A percentile compares a stretch with the other conserved stretches of the same genome.
phyloP scores from a whole-genome alignment of 768 basidiomycete genomes.

The Dioszegia hungarica region DNA sequence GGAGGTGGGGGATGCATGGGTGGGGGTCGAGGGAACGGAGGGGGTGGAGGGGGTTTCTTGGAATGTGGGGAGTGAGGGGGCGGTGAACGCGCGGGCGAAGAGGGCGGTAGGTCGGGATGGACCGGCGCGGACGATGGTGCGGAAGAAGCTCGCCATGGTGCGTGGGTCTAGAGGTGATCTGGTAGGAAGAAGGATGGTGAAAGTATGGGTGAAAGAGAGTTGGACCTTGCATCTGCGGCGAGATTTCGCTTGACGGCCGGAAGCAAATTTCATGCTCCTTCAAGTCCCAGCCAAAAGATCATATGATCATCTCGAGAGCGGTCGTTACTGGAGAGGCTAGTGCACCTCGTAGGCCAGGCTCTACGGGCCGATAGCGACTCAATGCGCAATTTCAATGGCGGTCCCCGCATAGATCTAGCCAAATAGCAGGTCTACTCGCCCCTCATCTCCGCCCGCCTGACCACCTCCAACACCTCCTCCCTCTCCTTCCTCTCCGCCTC shows the following conservation, averaged over 20 bases:
- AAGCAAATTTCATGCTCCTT: too few relatives aligned
- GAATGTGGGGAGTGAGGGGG: background rate
- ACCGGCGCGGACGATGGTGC: background rate
- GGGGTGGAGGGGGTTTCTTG: background rate
- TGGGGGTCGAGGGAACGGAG: background rate
- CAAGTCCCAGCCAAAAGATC: too few relatives aligned
- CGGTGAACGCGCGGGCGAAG: background rate
- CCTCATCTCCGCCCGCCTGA: slow-evolving; percentile 24
- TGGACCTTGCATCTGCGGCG: too few relatives aligned
- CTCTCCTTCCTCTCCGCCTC: slow-evolving; percentile 30
- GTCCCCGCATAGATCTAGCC: too few relatives aligned
- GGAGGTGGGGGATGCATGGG: background rate
- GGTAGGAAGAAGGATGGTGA: background rate
- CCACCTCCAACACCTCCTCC: slow-evolving; percentile 30
- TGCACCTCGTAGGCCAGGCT: too few relatives aligned
- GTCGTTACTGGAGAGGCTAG: too few relatives aligned
- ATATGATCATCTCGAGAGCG: too few relatives aligned
- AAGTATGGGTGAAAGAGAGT: background rate
- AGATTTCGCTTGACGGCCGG: too few relatives aligned
- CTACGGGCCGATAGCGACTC: too few relatives aligned
- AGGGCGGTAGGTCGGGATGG: background rate
- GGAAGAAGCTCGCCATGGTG: slow-evolving; percentile 7
- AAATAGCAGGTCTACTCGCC: background rate
- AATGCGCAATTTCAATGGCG: too few relatives aligned
- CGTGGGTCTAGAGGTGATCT: background rate